A percentile compares a stretch with the other conserved stretches of the same genome.
Evolutionary conservation across 371 early-diverging fungal genomes (phyloP).

Genomic region (Zancudomyces culisetae): DNA sequence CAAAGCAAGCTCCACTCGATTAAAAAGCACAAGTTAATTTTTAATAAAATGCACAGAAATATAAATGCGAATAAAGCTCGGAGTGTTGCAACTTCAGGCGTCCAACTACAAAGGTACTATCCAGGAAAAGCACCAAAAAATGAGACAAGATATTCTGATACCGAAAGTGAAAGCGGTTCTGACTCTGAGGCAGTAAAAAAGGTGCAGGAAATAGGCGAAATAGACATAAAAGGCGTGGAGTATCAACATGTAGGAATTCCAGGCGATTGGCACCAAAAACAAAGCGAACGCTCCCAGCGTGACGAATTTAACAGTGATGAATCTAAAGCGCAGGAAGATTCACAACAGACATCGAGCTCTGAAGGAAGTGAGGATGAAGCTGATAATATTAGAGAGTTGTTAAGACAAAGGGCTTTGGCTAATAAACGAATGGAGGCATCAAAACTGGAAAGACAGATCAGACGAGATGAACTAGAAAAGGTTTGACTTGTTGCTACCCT

Average conservation of each 20-base stretch:
- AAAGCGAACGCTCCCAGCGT: not conserved
- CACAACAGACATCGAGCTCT: no score
- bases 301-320: not conserved
- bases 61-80: not conserved
- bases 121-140: conserved; percentile 2
- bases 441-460: no score
- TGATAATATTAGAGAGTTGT: no score
- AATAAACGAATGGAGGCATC: no score
- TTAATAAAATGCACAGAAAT: no score
- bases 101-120: not conserved
- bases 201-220: not conserved
- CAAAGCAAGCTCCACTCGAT: no score
- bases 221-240: not conserved
- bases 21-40: no score
- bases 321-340: not conserved
- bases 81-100: conserved; percentile 4
- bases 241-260: not conserved
- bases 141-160: conserved; percentile 3
- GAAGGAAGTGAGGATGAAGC: no score
- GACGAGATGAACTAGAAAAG: no score
- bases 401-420: no score
- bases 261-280: no score
- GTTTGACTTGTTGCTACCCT: no score
- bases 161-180: conserved; percentile 2
- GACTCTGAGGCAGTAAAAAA: conserved; percentile 3